A percentile compares a stretch with the other conserved stretches of the same genome.
Evolutionary conservation across 2,329 filamentous ascomycete species (phyloP).

Genomic region (Ciborinia camelliae): DNA sequence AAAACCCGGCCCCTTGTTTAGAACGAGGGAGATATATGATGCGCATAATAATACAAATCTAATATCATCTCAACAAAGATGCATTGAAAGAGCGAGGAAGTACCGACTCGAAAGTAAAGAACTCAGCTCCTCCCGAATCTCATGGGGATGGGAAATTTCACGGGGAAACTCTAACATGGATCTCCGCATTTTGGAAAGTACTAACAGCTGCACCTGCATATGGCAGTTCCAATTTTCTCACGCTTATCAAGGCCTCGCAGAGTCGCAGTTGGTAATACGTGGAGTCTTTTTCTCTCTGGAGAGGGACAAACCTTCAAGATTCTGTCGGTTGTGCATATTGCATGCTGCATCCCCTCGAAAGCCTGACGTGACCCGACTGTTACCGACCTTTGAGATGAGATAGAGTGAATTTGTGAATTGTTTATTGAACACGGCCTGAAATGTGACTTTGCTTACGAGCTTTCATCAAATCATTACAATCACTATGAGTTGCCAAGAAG

Average conservation of each 20-base stretch:
- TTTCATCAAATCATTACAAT: constrained; percentile 11
- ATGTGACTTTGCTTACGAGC: constrained; percentile 13
- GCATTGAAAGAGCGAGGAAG: neutral
- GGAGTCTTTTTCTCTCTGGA: constrained; percentile 11
- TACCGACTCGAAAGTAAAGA: neutral
- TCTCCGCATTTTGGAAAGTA: constrained; percentile 15
- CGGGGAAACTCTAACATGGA: neutral
- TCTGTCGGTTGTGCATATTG: constrained; percentile 11
- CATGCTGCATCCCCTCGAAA: constrained; percentile 10
- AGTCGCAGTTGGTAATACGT: constrained; percentile 4
- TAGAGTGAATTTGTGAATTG: neutral
- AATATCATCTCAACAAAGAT: neutral
- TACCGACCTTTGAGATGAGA: constrained; percentile 15
- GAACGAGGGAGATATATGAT: neutral
- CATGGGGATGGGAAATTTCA: neutral
- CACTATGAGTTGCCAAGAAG: constrained; percentile 12
- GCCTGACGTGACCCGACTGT: constrained; percentile 17
- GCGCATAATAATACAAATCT: constrained; percentile 3
- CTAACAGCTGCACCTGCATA: constrained; percentile 21
- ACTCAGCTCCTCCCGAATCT: neutral
- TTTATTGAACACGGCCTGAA: constrained; percentile 13
- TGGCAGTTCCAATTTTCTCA: constrained; percentile 13
- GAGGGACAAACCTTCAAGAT: constrained; percentile 6
- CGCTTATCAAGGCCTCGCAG: constrained; percentile 3
- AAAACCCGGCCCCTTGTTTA: neutral